Percentiles rank a stretch among this genome's conserved stretches.
Conservation (phyloP, 306 rosid species). For the Hippophae rhamnoides region DNA sequence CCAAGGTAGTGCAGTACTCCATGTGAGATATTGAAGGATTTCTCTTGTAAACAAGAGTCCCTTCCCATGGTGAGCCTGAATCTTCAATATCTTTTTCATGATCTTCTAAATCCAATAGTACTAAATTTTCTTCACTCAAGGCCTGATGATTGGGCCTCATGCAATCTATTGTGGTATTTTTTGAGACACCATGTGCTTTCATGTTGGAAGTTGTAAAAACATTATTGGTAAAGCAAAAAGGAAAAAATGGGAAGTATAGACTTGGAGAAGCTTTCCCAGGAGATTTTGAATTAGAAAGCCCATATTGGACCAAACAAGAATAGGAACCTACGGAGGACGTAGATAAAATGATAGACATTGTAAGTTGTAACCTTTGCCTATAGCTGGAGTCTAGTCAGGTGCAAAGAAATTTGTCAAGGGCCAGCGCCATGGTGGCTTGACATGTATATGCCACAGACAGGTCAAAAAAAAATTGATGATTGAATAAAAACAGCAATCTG, state of each 20-base stretch:
- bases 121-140: conserved; percentile 19
- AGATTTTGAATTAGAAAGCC: conserved; percentile 24
- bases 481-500: too few species aligned
- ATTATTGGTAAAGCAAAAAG: conserved; percentile 9
- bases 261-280: conserved; percentile 6
- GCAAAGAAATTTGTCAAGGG: too few species aligned
- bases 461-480: too few species aligned
- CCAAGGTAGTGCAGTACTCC: conserved; percentile 91
- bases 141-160: conserved; percentile 26
- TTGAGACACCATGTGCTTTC: conserved; percentile 13
- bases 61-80: conserved; percentile 69
- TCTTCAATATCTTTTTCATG: conserved; percentile 35
- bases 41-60: conserved; percentile 75
- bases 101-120: conserved; percentile 34
- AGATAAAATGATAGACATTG: conserved; percentile 49
- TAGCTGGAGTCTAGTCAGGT: too few species aligned
- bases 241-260: conserved; percentile 25
- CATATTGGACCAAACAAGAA: conserved; percentile 23
- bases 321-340: conserved; percentile 29
- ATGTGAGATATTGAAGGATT: conserved; percentile 46
- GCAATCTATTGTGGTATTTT: conserved; percentile 26
- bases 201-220: conserved; percentile 9
- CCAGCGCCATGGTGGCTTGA: too few species aligned
- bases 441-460: too few species aligned
- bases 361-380: background rate